Conservation (phyloP, 441 rosid species). For the Arabidopsis hybrid region DNA sequence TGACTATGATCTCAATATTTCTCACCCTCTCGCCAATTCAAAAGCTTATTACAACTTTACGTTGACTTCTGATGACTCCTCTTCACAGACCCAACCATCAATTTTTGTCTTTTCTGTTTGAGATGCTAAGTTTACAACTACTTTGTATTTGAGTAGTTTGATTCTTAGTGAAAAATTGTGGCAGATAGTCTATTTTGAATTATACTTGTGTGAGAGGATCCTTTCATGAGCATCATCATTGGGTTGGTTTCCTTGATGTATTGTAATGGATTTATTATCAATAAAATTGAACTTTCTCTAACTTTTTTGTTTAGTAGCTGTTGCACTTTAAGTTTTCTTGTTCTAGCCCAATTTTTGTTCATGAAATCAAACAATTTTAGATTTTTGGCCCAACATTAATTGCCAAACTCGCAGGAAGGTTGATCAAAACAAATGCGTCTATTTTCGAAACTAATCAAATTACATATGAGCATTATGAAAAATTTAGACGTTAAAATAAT, state of each 20-base stretch:
- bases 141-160: constrained; percentile 1
- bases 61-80: constrained; percentile 11
- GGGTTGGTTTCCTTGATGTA: not conserved
- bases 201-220: not conserved
- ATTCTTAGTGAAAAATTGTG: constrained; percentile 9
- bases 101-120: constrained; percentile 25
- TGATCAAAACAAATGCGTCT: not conserved
- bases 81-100: constrained; percentile 21
- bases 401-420: too few species aligned
- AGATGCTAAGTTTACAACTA: constrained; percentile 12
- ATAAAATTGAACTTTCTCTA: too few species aligned
- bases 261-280: not conserved
- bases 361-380: too few species aligned
- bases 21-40: constrained; percentile 23
- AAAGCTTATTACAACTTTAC: constrained; percentile 32
- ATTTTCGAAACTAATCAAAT: too few species aligned
- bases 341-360: too few species aligned
- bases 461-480: not conserved
- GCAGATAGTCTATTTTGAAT: constrained; percentile 17
- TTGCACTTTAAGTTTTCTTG: too few species aligned
- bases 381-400: too few species aligned
- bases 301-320: too few species aligned
- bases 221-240: constrained; percentile 22
- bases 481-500: not conserved
- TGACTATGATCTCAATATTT: constrained; percentile 51